A percentile compares a stretch with the other conserved stretches of the same genome.
These are phyloP conservation scores for Cryptosporidium xiaoi DNA, from an alignment of 169 alveolate genomes.

Conservation along the genomic window DNA sequence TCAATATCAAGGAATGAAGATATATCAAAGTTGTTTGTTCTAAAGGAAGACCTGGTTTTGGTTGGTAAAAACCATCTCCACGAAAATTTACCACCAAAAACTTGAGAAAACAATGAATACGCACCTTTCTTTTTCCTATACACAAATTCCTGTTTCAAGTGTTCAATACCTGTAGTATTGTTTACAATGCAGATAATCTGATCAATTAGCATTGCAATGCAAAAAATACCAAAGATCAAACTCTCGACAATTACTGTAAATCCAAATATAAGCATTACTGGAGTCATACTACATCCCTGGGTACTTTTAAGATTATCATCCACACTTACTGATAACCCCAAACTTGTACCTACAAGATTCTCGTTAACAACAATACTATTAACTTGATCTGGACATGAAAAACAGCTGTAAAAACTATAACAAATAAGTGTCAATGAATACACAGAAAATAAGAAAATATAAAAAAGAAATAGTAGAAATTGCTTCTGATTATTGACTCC, in stretches of 20 bases:
- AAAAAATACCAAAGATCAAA: slow-evolving; percentile 56
- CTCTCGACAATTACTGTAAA: slow-evolving; percentile 50
- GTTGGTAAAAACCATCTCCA: slow-evolving; percentile 73
- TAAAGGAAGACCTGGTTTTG: slow-evolving; percentile 52
- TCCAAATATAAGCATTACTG: slow-evolving; percentile 41
- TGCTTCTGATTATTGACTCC: slow-evolving; percentile 85
- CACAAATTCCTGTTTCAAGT: slow-evolving; percentile 52
- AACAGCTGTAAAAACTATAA: slow-evolving; percentile 40
- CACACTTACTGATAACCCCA: neutral
- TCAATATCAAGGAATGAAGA: slow-evolving; percentile 46
- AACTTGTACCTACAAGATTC: neutral
- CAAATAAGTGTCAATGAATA: slow-evolving; percentile 44
- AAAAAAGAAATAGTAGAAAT: slow-evolving; percentile 81
- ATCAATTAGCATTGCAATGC: slow-evolving; percentile 65
- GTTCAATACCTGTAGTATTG: slow-evolving; percentile 72
- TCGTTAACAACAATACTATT: neutral
- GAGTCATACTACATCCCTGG: slow-evolving; percentile 26
- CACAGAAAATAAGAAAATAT: slow-evolving; percentile 67
- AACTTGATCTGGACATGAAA: slow-evolving; percentile 20
- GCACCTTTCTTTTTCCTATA: slow-evolving; percentile 36
- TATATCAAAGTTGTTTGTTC: slow-evolving; percentile 21
- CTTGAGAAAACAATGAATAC: slow-evolving; percentile 25
- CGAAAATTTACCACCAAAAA: slow-evolving; percentile 52
- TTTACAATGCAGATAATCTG: slow-evolving; percentile 43
- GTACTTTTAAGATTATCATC: neutral